Evolutionary conservation across 805 yeast species (phyloP), one percentile per base, ranked within the genome.

Genomic region (Starmerella potacharoeniae): DNA sequence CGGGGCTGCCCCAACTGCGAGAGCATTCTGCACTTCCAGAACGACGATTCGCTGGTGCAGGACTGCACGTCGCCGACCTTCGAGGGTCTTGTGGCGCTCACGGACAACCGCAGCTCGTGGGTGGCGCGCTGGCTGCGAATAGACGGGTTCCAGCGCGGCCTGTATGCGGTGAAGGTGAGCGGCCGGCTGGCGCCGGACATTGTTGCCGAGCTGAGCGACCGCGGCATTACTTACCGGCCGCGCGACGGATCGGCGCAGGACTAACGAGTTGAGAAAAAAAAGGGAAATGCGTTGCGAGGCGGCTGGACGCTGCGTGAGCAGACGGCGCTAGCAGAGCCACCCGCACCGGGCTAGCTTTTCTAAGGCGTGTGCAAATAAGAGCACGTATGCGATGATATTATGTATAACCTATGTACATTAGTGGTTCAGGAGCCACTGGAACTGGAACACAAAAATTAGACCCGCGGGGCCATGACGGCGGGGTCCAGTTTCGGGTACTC

Each of bases 1-100:
- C 80, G 80, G 17, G 97, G 97, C 6, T 91, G 98, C 70, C 97
- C 98, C 13, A 91, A 91, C 75, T 91, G 98, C 72, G 97, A 88
- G 65, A 82, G 90, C 52, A 80, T 91, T 33, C 76, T 91, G 64
- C 89, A 85, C 61, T 81, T 77, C 64, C 78, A 76, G 49, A 84
- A 81, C 64, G 96, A 93, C 64, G 95, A 89, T 52, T 81, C 84
- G 17, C 79, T 87, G 39, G 85, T 86, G 51, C 84, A 83, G 66
- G 96, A 89, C 66, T 88, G 96, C 69, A 93, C 97, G 6, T 88
- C 96, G 17, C 97, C 97, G 41, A 71, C 96, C 0, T 91, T 89
- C 67, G 98, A 91, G 73, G 98, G 98, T 0, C 73, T 86, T 36
- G 95, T 91, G 5, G 96, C 97, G 2, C 76, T 88, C 59, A 88